A percentile compares a stretch with the other conserved stretches of the same genome.
phyloP scores from a whole-genome alignment of 306 rosid genomes.

The Gastrolobium villosum region DNA sequence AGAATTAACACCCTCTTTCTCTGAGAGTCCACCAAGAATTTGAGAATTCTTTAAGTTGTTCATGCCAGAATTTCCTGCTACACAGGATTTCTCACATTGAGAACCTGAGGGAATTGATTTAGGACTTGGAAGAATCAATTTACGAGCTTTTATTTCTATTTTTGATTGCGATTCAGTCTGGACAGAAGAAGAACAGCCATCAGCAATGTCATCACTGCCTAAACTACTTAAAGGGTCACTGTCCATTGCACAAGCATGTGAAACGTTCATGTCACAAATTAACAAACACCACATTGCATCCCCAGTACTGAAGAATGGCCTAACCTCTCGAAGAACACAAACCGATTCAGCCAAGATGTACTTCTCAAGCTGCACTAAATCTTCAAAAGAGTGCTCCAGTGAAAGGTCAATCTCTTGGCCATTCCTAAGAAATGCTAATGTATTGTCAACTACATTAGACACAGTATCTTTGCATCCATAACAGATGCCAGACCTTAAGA shows the following conservation, averaged over 20 bases:
- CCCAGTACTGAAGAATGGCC: slow-evolving; percentile 88
- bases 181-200: slow-evolving; percentile 55
- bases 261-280: slow-evolving; percentile 85
- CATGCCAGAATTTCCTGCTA: slow-evolving; percentile 51
- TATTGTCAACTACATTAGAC: slow-evolving; percentile 83
- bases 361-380: slow-evolving; percentile 85
- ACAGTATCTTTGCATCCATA: slow-evolving; percentile 86
- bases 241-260: slow-evolving; percentile 91
- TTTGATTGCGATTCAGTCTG: slow-evolving; percentile 62
- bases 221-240: slow-evolving; percentile 61
- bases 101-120: slow-evolving; percentile 55
- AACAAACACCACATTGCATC: slow-evolving; percentile 98
- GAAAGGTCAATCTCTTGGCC: slow-evolving; percentile 86
- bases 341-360: slow-evolving; percentile 87
- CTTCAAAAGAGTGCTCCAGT: slow-evolving; percentile 78
- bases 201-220: slow-evolving; percentile 53
- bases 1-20: slow-evolving; percentile 61
- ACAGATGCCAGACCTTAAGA: slow-evolving; percentile 85
- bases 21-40: slow-evolving; percentile 52
- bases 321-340: slow-evolving; percentile 88
- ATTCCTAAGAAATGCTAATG: slow-evolving; percentile 75
- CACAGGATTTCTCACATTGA: slow-evolving; percentile 58
- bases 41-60: slow-evolving; percentile 56
- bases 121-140: slow-evolving; percentile 67
- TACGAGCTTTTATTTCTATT: slow-evolving; percentile 61